These are phyloP conservation scores for Rhodotorula sp. DNA, from an alignment of 1,284 basidiomycete species.

Conservation along the genomic window DNA sequence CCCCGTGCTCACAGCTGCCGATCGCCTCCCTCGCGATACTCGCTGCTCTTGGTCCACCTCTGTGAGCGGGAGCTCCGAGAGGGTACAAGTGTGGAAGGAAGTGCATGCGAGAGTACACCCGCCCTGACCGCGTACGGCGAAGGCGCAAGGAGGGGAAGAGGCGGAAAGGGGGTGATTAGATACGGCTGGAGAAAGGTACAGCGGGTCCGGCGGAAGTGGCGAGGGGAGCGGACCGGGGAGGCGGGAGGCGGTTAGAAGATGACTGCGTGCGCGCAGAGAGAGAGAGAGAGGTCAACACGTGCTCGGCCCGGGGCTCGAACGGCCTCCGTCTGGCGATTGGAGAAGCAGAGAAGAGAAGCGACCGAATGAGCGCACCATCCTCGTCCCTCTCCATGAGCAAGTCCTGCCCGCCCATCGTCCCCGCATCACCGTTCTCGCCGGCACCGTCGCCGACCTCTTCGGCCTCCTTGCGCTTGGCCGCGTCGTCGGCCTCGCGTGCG, in stretches of 20 bases:
- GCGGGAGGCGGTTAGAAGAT: background rate
- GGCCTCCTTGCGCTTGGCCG: constrained; percentile 53
- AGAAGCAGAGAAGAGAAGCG: constrained; percentile 54
- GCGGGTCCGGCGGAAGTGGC: background rate
- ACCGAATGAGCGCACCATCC: constrained; percentile 68
- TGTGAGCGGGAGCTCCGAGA: too few species aligned
- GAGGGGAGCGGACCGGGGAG: too few species aligned
- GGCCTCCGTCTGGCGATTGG: background rate
- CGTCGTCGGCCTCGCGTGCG: constrained; percentile 55
- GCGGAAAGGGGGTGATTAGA: background rate
- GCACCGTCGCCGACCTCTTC: constrained; percentile 42
- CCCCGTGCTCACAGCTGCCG: too few species aligned
- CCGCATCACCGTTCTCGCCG: constrained; percentile 6
- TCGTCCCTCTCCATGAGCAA: constrained; percentile 81
- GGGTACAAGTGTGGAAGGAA: too few species aligned
- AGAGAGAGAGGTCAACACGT: background rate
- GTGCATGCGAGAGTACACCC: too few species aligned
- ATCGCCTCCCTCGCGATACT: too few species aligned
- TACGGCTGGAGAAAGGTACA: background rate
- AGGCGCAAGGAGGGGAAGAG: background rate
- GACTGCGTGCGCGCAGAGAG: background rate
- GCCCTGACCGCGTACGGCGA: background rate
- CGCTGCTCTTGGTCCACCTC: too few species aligned
- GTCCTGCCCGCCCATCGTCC: constrained; percentile 52
- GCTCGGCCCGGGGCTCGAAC: background rate